Conservation (phyloP, 495 filamentous ascomycete species). For the Podospora tetraspora region DNA sequence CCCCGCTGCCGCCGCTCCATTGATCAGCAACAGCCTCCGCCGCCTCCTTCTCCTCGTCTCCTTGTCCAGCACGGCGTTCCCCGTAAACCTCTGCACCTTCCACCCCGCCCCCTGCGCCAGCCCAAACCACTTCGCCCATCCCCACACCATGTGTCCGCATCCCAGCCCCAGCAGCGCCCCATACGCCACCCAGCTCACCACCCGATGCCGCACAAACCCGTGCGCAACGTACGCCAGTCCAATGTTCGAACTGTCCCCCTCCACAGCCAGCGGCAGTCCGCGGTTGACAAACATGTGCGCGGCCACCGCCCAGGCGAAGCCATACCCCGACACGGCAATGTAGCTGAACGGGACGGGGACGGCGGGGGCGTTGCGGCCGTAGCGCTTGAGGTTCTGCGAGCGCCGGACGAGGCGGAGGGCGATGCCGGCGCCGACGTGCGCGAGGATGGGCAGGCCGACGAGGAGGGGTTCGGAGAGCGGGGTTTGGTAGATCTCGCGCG, state of each 20-base stretch:
- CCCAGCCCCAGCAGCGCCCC: constrained; percentile 60
- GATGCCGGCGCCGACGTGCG: constrained; percentile 62
- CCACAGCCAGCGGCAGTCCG: constrained; percentile 61
- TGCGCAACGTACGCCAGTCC: constrained; percentile 79
- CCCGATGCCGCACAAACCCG: constrained; percentile 65
- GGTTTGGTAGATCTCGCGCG: constrained; percentile 78
- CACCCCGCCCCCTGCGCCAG: constrained; percentile 40
- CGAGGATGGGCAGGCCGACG: constrained; percentile 52
- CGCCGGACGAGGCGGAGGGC: constrained; percentile 69
- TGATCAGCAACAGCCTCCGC: constrained; percentile 64
- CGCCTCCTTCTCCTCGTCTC: constrained; percentile 45
- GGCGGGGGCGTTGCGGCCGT: constrained; percentile 48
- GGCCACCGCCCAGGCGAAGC: constrained; percentile 55
- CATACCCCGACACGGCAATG: constrained; percentile 62
- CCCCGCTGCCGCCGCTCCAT: constrained; percentile 53
- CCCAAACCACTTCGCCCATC: constrained; percentile 69
- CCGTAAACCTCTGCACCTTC: constrained; percentile 22
- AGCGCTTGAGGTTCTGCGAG: constrained; percentile 58
- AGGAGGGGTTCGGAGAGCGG: constrained; percentile 59
- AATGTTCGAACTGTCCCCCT: constrained; percentile 77
- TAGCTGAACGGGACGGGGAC: constrained; percentile 50
- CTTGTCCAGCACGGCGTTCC: constrained; percentile 26
- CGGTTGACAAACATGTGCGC: constrained; percentile 70
- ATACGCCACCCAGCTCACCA: constrained; percentile 64
- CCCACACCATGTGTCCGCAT: constrained; percentile 77